Evolutionary conservation across 208 protist species (phyloP), one percentile per base, ranked within the genome.

Genomic region (Porcisia deanei): DNA sequence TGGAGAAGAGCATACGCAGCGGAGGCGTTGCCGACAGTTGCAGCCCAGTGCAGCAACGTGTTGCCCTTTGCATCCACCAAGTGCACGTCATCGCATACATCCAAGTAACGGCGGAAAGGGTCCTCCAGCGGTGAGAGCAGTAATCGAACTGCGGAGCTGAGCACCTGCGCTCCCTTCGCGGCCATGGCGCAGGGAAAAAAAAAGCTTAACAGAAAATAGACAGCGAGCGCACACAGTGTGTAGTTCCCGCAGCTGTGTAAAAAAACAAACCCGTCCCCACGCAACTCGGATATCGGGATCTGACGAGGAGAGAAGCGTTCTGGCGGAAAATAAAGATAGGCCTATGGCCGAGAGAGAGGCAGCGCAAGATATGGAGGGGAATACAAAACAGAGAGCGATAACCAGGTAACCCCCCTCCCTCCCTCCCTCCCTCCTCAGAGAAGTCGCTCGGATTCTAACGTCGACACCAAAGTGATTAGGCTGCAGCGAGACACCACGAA

Each of bases 41-140:
- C 83, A 1, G 88, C 89, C 88, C 90, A 94, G 74, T 96, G 92
- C 39, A 96, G 77, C 25, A 93, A 66, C 16, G 82, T 89, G 68
- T 96, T 96, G 9, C 84, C 75, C 8, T 58, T 64, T 0, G 66
- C 71, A 52, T 94, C 89, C n/a, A 73, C 58, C 43, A 88, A 65
- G 65, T 86, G 73, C 9, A 92, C 58, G 61, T 85, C 80, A 47
- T 92, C 85, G 58, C 82, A 91, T 10, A 87, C 54, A 25, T 92
- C 83, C 7, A 88, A 57, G 68, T 82, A 93, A 5, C 87, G 84
- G 10, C 79, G 53, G 69, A 96, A 87, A 3, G 22, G 69, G 10
- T 71, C 45, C 1, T 89, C 80, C 41, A 88, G 55, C 14, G 68
- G 79, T 1, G 76, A 81, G 30, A 84, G 77, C 22, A 94, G 74